Conservation (phyloP, 208 protist species). For the Acanthamoeba culbertsoni region DNA sequence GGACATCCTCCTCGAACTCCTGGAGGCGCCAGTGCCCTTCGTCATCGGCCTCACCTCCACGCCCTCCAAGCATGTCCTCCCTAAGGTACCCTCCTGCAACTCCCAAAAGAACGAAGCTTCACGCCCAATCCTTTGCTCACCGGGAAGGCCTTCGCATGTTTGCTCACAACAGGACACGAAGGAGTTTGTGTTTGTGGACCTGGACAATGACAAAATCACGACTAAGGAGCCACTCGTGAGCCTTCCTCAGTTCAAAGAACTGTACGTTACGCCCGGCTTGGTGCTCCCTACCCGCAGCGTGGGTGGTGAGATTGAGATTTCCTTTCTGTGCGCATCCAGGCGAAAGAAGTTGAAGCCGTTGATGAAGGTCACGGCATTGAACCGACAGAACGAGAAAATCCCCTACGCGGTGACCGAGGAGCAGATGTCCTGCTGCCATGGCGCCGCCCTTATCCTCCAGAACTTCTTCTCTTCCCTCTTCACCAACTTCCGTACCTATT, state of each 20-base stretch:
- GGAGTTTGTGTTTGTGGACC: not conserved
- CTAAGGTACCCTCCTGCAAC: too few relatives aligned
- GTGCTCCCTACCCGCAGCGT: not conserved
- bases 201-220: conserved; percentile 48
- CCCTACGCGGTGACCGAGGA: conserved; percentile 30
- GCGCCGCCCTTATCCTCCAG: conserved; percentile 19
- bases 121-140: too few relatives aligned
- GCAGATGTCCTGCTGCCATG: conserved; percentile 28
- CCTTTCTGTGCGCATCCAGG: too few relatives aligned
- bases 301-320: too few relatives aligned
- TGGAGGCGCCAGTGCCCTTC: conserved; percentile 29
- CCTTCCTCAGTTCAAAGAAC: conserved; percentile 36
- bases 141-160: too few relatives aligned
- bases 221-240: not conserved
- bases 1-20: not conserved
- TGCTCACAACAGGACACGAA: too few relatives aligned
- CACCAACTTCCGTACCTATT: conserved; percentile 48
- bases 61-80: not conserved
- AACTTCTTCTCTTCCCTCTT: conserved; percentile 44
- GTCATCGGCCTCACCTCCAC: not conserved
- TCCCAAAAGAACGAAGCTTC: too few relatives aligned
- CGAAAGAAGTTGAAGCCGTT: conserved; percentile 39
- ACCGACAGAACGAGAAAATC: not conserved
- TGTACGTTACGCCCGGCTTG: not conserved
- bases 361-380: not conserved